Evolutionary conservation across 192 early-diverging fungal species (phyloP), one percentile per base, ranked within the genome.

Genomic region (Gigaspora rosea): DNA sequence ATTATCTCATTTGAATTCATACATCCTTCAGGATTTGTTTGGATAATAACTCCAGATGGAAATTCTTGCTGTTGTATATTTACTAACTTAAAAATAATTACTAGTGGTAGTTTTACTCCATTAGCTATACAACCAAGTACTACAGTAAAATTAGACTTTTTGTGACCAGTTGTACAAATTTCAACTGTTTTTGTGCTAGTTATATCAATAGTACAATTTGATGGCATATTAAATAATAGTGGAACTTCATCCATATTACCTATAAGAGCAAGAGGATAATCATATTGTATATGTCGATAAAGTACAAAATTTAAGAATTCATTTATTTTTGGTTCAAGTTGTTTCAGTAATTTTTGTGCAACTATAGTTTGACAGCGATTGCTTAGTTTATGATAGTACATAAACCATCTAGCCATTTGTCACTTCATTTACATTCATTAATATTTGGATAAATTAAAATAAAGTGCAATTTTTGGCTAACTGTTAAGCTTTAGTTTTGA

Each of bases 191-290:
- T 12, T 50, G 68, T 22, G 15, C 46, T 47, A 47, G 18, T 6
- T 50, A 49, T 27, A 70, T 70, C 20, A 32, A 70, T 1, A 50
- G 68, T 70, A 22, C 4, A 18, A 16, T 51, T 70, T 16, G 18
- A 49, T 3, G 51, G 52, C 32, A 71, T 22, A 57, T 71, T 51
- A 71, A 71, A 71, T 22, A 51, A n/a, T 35, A 71, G 3, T 56
- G 70, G 65, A 18, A 67, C 7, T 67, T 67, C 41, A 67, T 71
- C 35, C 50, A 71, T 71, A 57, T 71, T 71, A 13, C 70, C 51
- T 54, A 71, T 71, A 22, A 57, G 54, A 32, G 3, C 35, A 33
- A 71, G 35, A 48, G 52, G 33, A 71, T 71, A 71, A 57, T 71
- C 33, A 71, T 71, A 57, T 71, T 71, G 51, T 3, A 52, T 35